Evolutionary conservation across 148 eudicot genomes (phyloP), one percentile per base, ranked within the genome.

Genomic region (Mesembryanthemum crystallinum): DNA sequence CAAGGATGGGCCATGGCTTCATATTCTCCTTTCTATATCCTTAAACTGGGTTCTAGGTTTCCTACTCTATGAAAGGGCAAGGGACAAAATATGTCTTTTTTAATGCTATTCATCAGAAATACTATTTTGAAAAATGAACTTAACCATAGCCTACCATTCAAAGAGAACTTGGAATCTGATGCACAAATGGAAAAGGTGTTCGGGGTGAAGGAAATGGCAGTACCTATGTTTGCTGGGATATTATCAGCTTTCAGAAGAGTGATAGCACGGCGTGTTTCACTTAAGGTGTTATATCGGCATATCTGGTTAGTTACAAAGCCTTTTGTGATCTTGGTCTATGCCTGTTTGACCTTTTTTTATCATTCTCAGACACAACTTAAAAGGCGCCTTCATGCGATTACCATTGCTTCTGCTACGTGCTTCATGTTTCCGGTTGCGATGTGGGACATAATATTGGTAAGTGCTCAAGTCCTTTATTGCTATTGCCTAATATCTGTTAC

Each of bases 371-470:
- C 83, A 79, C 98, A 95, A 80, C 92, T 95, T 33, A 95, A 95
- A 79, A 89, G 89, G 81, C 87, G 98, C 68, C 91, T 95, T 80
- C 88, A 94, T 87, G 92, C 97, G 64, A 88, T 94, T 74, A 90
- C 97, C 68, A 82, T 94, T 80, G 87, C 98, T 83, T 87, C 98
- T 85, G 98, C 98, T 71, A 88, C 94, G 49, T 92, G 98, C 82
- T 95, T 95, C 85, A 90, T 95, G 78, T 95, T 95, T 86, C 98
- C 98, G 30, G 91, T 92, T 60, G 97, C 97, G 67, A 95, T 92
- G 94, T 95, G 98, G 98, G 94, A 92, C 80, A 74, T 92, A 82
- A 92, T 95, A 67, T 76, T 88, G 74, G 98, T 94, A 86, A 85
- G 87, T 77, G 60, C 59, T 72, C 23, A 10, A 24, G 72, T 64